Percentiles rank a stretch among this genome's conserved stretches.
Conservation (phyloP, 2,329 filamentous ascomycete species). For the Paecilomyces sp. region DNA sequence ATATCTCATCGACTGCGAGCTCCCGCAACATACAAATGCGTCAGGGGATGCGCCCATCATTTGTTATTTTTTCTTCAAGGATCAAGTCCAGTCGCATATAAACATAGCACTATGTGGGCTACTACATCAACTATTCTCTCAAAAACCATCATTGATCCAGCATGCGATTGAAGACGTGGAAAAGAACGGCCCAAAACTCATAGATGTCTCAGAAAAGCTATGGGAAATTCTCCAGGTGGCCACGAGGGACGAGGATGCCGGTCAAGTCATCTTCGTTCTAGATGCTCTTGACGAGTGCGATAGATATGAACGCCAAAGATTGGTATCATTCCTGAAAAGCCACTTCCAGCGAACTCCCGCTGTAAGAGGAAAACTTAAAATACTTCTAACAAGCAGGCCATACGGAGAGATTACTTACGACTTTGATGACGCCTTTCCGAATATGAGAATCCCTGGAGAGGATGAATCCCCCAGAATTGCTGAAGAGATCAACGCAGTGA, state of each 20-base stretch:
- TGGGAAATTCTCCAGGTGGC: constrained; percentile 27
- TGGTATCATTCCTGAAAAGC: constrained; percentile 8
- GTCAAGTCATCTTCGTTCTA: constrained; percentile 27
- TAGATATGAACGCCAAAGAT: constrained; percentile 13
- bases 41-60: constrained; percentile 15
- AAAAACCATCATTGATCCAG: constrained; percentile 21
- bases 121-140: constrained; percentile 33
- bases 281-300: constrained; percentile 37
- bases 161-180: constrained; percentile 22
- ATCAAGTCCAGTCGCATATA: constrained; percentile 28
- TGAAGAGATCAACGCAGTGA: constrained; percentile 29
- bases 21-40: constrained; percentile 7
- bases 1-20: constrained; percentile 22
- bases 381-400: constrained; percentile 30
- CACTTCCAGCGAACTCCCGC: neutral
- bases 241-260: constrained; percentile 16
- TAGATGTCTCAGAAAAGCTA: constrained; percentile 14
- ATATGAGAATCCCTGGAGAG: constrained; percentile 30
- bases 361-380: constrained; percentile 17
- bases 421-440: constrained; percentile 18
- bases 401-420: constrained; percentile 20
- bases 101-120: constrained; percentile 33
- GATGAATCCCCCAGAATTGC: constrained; percentile 28
- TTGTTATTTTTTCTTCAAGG: constrained; percentile 42
- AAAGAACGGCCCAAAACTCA: constrained; percentile 19